Conservation (phyloP, 176 grass and related monocot genomes). For the Phragmites australis region DNA sequence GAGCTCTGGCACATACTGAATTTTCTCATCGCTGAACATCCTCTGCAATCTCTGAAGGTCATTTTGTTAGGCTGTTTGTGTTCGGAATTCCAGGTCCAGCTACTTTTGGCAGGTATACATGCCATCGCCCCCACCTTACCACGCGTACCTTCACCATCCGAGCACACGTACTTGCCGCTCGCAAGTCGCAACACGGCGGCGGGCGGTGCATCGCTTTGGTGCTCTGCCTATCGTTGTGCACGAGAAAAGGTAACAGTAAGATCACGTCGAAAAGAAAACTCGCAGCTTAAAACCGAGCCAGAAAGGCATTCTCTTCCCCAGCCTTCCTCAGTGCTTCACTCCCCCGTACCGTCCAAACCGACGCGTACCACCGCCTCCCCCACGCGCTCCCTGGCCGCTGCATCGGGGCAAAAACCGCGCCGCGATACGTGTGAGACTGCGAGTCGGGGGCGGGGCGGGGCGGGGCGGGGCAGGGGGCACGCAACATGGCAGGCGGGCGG, state of each 20-base stretch:
- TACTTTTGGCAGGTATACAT: too few relatives aligned
- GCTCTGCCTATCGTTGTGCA: not conserved
- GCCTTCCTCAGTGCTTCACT: not conserved
- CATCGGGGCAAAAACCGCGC: not conserved
- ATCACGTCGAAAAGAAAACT: not conserved
- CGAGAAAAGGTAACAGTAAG: not conserved
- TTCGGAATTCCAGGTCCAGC: too few relatives aligned
- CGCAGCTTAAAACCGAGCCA: not conserved
- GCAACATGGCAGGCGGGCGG: not conserved
- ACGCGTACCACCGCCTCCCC: not conserved
- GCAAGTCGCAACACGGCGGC: too few relatives aligned
- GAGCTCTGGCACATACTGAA: too few relatives aligned
- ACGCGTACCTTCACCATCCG: too few relatives aligned
- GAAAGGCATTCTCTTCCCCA: not conserved
- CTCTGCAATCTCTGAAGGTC: too few relatives aligned
- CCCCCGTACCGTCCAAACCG: constrained; percentile 35
- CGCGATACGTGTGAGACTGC: not conserved
- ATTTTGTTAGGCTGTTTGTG: too few relatives aligned
- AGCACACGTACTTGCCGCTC: too few relatives aligned
- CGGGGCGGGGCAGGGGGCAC: not conserved
- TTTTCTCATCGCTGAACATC: too few relatives aligned
- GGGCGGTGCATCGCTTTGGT: too few relatives aligned
- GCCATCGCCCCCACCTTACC: too few relatives aligned
- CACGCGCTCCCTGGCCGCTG: not conserved
- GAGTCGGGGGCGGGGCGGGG: too few relatives aligned